These are phyloP conservation scores for Beauveria varroae DNA, from an alignment of 2,329 filamentous ascomycete species.

Conservation along the genomic window DNA sequence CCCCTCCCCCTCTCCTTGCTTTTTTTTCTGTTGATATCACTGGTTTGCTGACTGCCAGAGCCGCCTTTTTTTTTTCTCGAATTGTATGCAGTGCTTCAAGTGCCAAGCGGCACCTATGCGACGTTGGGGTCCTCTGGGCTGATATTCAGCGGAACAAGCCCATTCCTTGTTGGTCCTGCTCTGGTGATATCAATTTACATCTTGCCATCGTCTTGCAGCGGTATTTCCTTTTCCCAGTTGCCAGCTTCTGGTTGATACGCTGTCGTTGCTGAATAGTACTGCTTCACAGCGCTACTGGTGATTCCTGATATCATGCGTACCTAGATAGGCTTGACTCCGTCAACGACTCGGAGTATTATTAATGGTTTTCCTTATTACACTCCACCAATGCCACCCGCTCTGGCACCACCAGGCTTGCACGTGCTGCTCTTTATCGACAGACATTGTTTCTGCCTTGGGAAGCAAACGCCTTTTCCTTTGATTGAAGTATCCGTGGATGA, in stretches of 20 bases:
- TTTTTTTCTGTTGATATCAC: neutral
- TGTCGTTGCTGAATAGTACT: too few relatives aligned
- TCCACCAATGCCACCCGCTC: neutral
- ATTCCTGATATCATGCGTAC: neutral
- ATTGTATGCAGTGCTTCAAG: neutral
- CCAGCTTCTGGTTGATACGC: too few relatives aligned
- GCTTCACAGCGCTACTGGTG: neutral
- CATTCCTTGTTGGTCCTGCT: neutral
- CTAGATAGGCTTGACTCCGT: neutral
- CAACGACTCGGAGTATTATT: slow-evolving; percentile 8
- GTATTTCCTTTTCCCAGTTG: too few relatives aligned
- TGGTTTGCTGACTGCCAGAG: neutral
- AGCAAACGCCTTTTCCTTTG: neutral
- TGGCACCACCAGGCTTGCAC: neutral
- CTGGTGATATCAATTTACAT: too few relatives aligned
- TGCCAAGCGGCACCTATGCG: too few relatives aligned
- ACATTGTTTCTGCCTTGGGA: neutral
- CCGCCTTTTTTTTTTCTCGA: neutral
- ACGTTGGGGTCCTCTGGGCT: neutral
- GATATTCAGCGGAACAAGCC: slow-evolving; percentile 4
- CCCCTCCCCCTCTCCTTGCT: neutral
- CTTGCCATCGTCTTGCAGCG: too few relatives aligned
- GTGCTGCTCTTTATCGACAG: neutral
- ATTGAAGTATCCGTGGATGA: neutral
- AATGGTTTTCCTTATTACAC: neutral